Conservation (phyloP, 1,284 basidiomycete genomes). For the Cryptococcus sp. region DNA sequence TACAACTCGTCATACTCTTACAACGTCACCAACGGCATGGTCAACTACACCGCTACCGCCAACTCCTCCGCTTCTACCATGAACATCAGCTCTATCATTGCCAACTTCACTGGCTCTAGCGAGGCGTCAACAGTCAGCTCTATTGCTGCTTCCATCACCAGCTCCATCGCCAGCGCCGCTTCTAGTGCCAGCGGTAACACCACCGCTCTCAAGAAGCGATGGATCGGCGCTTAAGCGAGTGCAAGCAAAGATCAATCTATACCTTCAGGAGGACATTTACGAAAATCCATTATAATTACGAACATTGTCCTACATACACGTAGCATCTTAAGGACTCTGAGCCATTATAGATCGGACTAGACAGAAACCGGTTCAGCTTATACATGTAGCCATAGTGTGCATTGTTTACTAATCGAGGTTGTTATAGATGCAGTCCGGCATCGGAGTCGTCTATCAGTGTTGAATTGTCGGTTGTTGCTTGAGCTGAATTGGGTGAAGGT, state of each 20-base stretch:
- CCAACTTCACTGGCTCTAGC: not conserved
- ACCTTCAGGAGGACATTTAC: not conserved
- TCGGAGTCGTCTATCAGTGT: too few species aligned
- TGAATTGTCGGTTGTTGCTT: too few species aligned
- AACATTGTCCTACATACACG: too few species aligned
- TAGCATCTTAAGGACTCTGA: too few species aligned
- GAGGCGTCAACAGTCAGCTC: conserved; percentile 3
- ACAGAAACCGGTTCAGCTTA: too few species aligned
- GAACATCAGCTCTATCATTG: conserved; percentile 5
- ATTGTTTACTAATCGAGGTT: too few species aligned
- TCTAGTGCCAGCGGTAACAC: conserved; percentile 1
- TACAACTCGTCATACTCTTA: conserved; percentile 38
- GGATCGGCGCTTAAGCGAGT: conserved; percentile 23
- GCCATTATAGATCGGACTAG: too few species aligned
- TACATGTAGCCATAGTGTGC: conserved; percentile 11
- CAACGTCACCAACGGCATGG: conserved; percentile 34
- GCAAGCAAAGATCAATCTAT: not conserved
- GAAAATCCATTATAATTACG: not conserved
- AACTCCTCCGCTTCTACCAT: conserved; percentile 2
- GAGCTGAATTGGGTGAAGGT: too few species aligned
- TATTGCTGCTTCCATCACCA: not conserved
- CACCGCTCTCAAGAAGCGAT: conserved; percentile 26
- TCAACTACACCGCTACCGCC: conserved; percentile 21
- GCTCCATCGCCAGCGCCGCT: conserved; percentile 1
- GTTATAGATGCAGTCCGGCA: too few species aligned